Evolutionary conservation across 768 basidiomycete species (phyloP), one percentile per base, ranked within the genome.

Genomic region (Termitomyces sp.): DNA sequence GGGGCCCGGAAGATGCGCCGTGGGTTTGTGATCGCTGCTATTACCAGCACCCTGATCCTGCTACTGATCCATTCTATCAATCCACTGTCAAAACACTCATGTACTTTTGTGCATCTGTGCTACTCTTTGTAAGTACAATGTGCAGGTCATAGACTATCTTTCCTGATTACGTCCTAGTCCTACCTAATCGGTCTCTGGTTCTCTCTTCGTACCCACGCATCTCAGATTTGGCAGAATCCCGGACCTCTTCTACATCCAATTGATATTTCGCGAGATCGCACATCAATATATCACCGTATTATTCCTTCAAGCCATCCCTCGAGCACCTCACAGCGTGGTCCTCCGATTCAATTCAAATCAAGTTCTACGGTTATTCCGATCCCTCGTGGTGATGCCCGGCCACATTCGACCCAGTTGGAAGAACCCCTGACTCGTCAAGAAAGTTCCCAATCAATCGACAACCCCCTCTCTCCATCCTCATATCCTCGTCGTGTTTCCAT

Each of bases 201-300:
- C 76, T 98, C 97, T 40, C 84, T 99, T 17, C 87, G 93, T 47
- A 99, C 97, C 1, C 97, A 99, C 68, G 97, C 97, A 7, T 86
- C 89, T 14, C 97, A 98, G 68, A 99, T 99, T 63, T 99, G 97
- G 97, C 94, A 98, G 68, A 98, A 98, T 67, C 95, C 95, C 3
- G 94, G 89, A 59, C 87, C 85, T 48, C 77, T 94, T 3, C 71
- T 94, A 52, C 84, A 91, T 38, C 74, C 82, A 2, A 70, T 82
- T 51, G 90, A 91, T 44, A 65, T 87, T 17, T 76, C 82, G 5
- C 75, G 75, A 30, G 75, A 79, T 28, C 82, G 91, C 38, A 62
- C 81, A 42, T 87, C 87, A 8, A 56, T 86, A 37, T 89, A 90
- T 68, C 84, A 88, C 60, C 83, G 82, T 54, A 66, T 81, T 12